Percentiles rank a stretch among this genome's conserved stretches.
phyloP scores from a whole-genome alignment of 2,329 filamentous ascomycete genomes.

The Coniella lustricola region DNA sequence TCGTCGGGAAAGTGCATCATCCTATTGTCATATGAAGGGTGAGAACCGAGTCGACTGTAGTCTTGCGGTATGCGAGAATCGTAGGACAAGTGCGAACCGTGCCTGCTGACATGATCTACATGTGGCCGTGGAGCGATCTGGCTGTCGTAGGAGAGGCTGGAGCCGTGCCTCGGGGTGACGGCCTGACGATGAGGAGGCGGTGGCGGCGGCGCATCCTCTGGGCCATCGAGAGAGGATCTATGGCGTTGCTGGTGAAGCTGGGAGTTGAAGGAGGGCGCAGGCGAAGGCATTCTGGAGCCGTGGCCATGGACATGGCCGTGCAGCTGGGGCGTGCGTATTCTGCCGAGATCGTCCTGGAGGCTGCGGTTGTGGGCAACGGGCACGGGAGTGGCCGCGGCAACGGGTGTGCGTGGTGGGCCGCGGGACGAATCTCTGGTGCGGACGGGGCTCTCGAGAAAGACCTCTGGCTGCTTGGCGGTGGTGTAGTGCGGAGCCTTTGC shows the following conservation, averaged over 20 bases:
- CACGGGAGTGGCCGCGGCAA: neutral
- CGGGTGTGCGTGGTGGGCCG: slow-evolving; percentile 10
- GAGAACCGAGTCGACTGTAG: slow-evolving; percentile 15
- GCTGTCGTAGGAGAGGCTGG: slow-evolving; percentile 18
- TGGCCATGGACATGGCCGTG: slow-evolving; percentile 25
- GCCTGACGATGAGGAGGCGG: slow-evolving; percentile 75
- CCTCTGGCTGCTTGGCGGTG: slow-evolving; percentile 53
- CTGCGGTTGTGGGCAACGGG: slow-evolving; percentile 7
- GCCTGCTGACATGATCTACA: slow-evolving; percentile 11
- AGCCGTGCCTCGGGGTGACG: slow-evolving; percentile 13
- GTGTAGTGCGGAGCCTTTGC: slow-evolving; percentile 60
- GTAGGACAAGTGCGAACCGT: slow-evolving; percentile 19
- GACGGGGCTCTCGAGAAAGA: slow-evolving; percentile 40
- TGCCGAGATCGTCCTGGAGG: slow-evolving; percentile 21
- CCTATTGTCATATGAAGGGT: slow-evolving; percentile 14
- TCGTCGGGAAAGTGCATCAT: neutral
- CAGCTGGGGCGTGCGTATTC: slow-evolving; percentile 24
- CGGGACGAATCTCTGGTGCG: slow-evolving; percentile 34
- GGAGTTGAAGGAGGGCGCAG: slow-evolving; percentile 29
- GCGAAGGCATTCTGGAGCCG: slow-evolving; percentile 30
- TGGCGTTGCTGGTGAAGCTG: slow-evolving; percentile 19
- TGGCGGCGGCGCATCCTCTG: slow-evolving; percentile 66
- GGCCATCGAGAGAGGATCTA: slow-evolving; percentile 26
- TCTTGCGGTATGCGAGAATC: slow-evolving; percentile 17
- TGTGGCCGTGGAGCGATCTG: slow-evolving; percentile 11